These are phyloP conservation scores for Brassica balearica DNA, from an alignment of 441 rosid species.

Conservation along the genomic window DNA sequence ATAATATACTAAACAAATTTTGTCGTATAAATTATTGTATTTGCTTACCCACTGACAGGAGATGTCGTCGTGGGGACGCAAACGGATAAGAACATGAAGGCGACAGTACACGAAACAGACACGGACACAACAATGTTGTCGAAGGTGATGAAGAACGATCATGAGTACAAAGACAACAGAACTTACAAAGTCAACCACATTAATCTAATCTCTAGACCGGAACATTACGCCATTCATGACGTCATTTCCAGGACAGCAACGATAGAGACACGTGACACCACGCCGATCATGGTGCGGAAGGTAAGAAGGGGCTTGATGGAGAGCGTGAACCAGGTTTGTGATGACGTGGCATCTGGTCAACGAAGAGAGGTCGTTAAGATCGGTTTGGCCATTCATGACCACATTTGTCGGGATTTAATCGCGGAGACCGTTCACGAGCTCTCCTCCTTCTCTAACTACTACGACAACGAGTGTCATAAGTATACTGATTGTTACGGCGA, in stretches of 20 bases:
- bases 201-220: constrained; percentile 36
- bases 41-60: constrained; percentile 21
- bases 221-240: constrained; percentile 35
- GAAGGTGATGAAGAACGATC: constrained; percentile 26
- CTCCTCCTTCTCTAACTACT: constrained; percentile 9
- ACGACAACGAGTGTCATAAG: neutral
- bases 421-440: constrained; percentile 62
- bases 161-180: constrained; percentile 37
- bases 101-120: constrained; percentile 31
- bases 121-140: constrained; percentile 39
- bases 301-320: constrained; percentile 60
- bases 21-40: neutral
- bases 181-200: constrained; percentile 38
- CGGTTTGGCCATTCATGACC: constrained; percentile 69
- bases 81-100: constrained; percentile 35
- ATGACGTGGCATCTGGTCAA: constrained; percentile 71
- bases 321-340: constrained; percentile 68
- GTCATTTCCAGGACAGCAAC: constrained; percentile 34
- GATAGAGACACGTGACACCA: constrained; percentile 29
- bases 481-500: constrained; percentile 15
- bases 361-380: constrained; percentile 69
- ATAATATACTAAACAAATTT: neutral
- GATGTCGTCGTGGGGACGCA: constrained; percentile 38
- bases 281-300: constrained; percentile 18
- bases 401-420: constrained; percentile 64